These are phyloP conservation scores for Sporothrix inflata DNA, from an alignment of 2,329 filamentous ascomycete species.

Conservation along the genomic window DNA sequence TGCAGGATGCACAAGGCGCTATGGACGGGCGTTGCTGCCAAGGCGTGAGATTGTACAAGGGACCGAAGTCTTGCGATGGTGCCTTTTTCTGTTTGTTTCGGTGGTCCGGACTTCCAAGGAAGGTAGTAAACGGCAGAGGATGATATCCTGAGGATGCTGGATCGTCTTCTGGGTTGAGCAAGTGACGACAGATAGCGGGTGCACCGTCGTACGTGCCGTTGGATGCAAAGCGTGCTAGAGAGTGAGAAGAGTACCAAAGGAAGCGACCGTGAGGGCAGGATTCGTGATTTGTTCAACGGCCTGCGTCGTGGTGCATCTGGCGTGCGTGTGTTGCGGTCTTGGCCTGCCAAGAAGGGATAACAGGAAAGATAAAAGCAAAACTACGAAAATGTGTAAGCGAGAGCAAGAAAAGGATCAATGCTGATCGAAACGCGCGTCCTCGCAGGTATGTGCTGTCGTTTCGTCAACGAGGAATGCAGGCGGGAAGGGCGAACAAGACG, in stretches of 20 bases:
- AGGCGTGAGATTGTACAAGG: conserved; percentile 17
- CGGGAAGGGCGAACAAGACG: background rate
- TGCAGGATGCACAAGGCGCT: conserved; percentile 1
- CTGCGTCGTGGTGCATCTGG: conserved; percentile 13
- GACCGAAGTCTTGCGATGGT: background rate
- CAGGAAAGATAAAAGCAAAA: conserved; percentile 5
- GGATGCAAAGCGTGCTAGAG: background rate
- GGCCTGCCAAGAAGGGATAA: background rate
- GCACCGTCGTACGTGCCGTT: background rate
- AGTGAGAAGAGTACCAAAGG: background rate
- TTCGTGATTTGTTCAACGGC: conserved; percentile 9
- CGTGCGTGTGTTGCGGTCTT: conserved; percentile 3
- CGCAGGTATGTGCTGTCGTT: background rate
- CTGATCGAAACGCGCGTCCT: conserved; percentile 28
- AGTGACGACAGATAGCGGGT: background rate
- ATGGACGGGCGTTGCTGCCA: conserved; percentile 11
- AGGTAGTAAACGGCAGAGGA: background rate
- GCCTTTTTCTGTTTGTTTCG: background rate
- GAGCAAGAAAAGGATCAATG: background rate
- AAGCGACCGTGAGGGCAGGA: background rate
- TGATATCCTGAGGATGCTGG: background rate
- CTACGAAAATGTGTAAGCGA: no score
- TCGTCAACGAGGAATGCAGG: conserved; percentile 5
- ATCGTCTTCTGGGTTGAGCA: background rate
- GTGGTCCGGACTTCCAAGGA: background rate